Conservation (phyloP, 306 rosid species). For the Chamaecrista fasciculata region DNA sequence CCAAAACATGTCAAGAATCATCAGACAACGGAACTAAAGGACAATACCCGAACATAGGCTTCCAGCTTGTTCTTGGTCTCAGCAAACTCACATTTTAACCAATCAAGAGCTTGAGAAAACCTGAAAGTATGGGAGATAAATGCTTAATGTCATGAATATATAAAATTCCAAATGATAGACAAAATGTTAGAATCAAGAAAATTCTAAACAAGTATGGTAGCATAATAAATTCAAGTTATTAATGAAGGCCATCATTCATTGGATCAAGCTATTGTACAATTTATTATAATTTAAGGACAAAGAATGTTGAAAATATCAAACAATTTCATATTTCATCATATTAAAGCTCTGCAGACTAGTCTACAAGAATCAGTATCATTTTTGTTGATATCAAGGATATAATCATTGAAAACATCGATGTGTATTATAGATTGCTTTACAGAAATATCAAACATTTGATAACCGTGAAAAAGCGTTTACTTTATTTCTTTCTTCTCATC, state of each 20-base stretch:
- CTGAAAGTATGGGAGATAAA: slow-evolving; percentile 32
- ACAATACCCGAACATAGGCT: slow-evolving; percentile 41
- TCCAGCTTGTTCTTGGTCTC: slow-evolving; percentile 45
- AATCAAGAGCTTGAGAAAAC: slow-evolving; percentile 29
- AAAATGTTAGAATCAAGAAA: neutral
- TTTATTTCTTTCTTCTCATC: slow-evolving; percentile 30
- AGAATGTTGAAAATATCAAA: neutral
- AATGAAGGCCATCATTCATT: neutral
- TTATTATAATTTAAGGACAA: neutral
- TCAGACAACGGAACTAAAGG: neutral
- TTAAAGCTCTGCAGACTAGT: neutral
- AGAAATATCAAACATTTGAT: slow-evolving; percentile 1
- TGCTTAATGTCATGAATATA: neutral
- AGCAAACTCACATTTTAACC: slow-evolving; percentile 42
- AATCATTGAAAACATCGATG: neutral
- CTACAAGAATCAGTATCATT: neutral
- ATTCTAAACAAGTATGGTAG: neutral
- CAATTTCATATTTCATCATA: neutral
- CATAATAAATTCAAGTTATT: neutral
- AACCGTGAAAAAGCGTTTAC: slow-evolving; percentile 29
- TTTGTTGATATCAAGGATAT: neutral
- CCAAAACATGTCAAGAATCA: neutral
- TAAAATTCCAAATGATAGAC: neutral
- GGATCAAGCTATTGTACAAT: neutral
- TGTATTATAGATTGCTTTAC: neutral